Percentiles rank a stretch among this genome's conserved stretches.
Evolutionary conservation across 2,329 filamentous ascomycete genomes (phyloP).

Genomic region (Cercospora zeae-maydis): DNA sequence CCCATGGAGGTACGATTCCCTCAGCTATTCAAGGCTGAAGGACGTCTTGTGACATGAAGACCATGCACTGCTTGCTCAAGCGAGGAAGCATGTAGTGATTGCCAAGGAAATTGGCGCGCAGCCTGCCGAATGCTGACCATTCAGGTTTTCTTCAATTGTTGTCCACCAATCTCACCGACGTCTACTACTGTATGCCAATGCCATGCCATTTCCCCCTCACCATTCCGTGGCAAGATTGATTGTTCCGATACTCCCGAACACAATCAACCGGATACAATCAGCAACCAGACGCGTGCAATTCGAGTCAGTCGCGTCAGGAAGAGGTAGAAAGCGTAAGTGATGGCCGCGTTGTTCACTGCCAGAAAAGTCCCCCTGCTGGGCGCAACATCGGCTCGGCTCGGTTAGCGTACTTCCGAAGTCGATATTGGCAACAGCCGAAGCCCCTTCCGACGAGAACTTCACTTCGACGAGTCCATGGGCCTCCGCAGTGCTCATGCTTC

Average conservation of each 20-base stretch:
- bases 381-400: background rate
- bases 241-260: background rate
- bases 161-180: background rate
- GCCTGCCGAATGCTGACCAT: background rate
- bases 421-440: background rate
- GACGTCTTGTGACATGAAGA: background rate
- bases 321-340: background rate
- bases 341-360: too few species aligned
- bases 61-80: background rate
- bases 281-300: background rate
- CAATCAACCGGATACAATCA: background rate
- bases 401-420: background rate
- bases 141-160: background rate
- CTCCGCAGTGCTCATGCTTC: background rate
- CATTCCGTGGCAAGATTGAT: background rate
- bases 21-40: too few species aligned
- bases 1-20: background rate
- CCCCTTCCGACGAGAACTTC: background rate
- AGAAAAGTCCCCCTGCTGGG: background rate
- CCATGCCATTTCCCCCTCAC: background rate
- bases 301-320: background rate
- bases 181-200: background rate
- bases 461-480: background rate
- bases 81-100: background rate
- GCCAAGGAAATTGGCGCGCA: background rate